Conservation (phyloP, 1,284 basidiomycete species). For the Rhodotorula mucilaginosa region DNA sequence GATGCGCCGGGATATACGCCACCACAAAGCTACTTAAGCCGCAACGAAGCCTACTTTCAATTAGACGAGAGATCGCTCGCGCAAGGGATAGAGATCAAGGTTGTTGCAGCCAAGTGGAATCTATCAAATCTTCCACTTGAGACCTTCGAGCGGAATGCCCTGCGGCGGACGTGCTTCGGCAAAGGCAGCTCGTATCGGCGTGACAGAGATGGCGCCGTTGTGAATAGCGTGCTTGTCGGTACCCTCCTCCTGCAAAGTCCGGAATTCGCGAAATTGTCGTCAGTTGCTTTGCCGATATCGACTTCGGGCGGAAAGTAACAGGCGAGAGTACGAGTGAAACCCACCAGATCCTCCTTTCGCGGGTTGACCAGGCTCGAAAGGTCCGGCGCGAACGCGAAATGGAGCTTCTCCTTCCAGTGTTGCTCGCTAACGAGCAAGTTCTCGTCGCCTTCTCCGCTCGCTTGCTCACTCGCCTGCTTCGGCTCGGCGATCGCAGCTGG, state of each 20-base stretch:
- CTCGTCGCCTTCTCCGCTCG: conserved; percentile 1
- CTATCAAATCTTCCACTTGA: conserved; percentile 21
- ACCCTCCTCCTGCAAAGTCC: conserved; percentile 52
- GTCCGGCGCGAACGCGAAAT: conserved; percentile 79
- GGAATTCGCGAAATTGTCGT: background rate
- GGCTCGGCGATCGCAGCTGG: conserved; percentile 31
- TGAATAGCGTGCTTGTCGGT: conserved; percentile 72
- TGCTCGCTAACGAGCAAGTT: conserved; percentile 21
- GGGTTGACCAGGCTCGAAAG: conserved; percentile 69
- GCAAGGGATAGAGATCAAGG: background rate
- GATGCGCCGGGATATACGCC: no score
- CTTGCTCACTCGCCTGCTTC: background rate
- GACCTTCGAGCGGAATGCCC: conserved; percentile 12
- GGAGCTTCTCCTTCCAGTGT: conserved; percentile 50
- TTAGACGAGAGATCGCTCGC: background rate
- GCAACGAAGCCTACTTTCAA: background rate
- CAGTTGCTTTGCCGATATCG: background rate
- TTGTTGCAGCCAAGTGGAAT: background rate
- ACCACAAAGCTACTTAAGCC: no score
- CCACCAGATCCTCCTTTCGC: conserved; percentile 58
- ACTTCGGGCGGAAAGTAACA: background rate
- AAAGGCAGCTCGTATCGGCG: conserved; percentile 69
- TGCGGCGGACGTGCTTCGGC: conserved; percentile 50
- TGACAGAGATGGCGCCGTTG: conserved; percentile 67
- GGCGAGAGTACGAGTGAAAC: background rate